Evolutionary conservation across 257 asterid genomes (phyloP), one percentile per base, ranked within the genome.

Genomic region (Lithospermum erythrorhizon): DNA sequence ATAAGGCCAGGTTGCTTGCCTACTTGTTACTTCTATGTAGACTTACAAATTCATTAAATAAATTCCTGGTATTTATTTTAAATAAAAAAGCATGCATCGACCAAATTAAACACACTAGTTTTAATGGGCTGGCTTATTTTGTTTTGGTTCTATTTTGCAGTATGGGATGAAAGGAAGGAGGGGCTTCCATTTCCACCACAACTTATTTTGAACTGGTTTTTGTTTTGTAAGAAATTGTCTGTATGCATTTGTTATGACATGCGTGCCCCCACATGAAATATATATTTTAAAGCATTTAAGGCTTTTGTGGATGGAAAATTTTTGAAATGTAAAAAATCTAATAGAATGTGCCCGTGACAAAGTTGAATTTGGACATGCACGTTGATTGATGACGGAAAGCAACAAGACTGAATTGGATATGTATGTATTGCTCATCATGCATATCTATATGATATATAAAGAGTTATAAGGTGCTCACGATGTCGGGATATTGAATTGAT

Each of bases 251-350:
- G 77, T 79, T 65, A 78, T 73, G 81, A 72, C 45, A 9, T 35
- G 45, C 68, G 62, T 61, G 49, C 37, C 75, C 75, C 53, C 41
- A 22, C 24, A 58, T 27, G 47, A 27, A 47, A 22, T 3, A 41
- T 41, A 41, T 54, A 21, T 49, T 59, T 35, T 29, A 6, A 57
- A 59, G 23, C 41, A 53, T 53, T 61, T 21, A 49, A 55, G 48
- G 49, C 72, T 63, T 56, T 75, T 81, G 95, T 87, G 96, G 96
- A 79, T 62, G 83, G 22, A 73, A 68, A 77, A 82, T 81, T 73
- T 82, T 83, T 74, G 76, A 79, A 77, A 70, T 73, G 70, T 62
- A 13, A 71, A 84, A 70, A 66, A 79, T 73, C 72, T 66, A 63
- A 37, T 56, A 63, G 61, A 76, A 77, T 64, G 61, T 70, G 76